These are phyloP conservation scores for Oryza nivara DNA, from an alignment of 176 grass and related monocot species.

Conservation along the genomic window DNA sequence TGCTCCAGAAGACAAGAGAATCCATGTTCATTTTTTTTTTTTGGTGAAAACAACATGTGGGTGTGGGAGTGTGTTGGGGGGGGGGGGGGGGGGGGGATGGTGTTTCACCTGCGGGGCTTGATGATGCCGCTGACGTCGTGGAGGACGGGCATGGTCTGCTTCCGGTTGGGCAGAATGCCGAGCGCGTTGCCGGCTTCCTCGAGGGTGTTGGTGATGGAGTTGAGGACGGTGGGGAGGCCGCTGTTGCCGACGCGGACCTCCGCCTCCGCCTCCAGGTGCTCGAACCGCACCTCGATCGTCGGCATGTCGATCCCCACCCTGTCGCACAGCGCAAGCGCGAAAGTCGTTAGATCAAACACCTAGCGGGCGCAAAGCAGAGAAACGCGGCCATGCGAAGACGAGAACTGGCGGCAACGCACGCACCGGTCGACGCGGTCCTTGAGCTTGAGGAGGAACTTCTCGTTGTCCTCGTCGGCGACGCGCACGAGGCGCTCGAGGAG, in stretches of 20 bases:
- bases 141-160: slow-evolving; percentile 70
- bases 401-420: not conserved
- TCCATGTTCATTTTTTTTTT: not conserved
- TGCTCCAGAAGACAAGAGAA: not conserved
- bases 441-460: slow-evolving; percentile 87
- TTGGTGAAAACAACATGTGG: not conserved
- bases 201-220: slow-evolving; percentile 68
- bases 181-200: slow-evolving; percentile 74
- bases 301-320: slow-evolving; percentile 92
- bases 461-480: slow-evolving; percentile 88
- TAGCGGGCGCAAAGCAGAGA: too few species aligned
- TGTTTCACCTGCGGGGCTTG: slow-evolving; percentile 79
- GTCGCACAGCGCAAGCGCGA: not conserved
- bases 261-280: slow-evolving; percentile 63
- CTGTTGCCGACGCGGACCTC: slow-evolving; percentile 76
- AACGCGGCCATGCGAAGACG: too few species aligned
- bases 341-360: slow-evolving; percentile 41
- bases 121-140: slow-evolving; percentile 87
- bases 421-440: slow-evolving; percentile 79
- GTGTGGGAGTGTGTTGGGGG: not conserved
- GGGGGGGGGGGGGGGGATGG: not conserved
- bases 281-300: slow-evolving; percentile 85
- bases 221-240: slow-evolving; percentile 86
- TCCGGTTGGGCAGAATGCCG: slow-evolving; percentile 73
- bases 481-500: slow-evolving; percentile 73